Base-by-base conservation (phyloP, 2,329 filamentous ascomycete species). In the Beauveria sp. region DNA sequence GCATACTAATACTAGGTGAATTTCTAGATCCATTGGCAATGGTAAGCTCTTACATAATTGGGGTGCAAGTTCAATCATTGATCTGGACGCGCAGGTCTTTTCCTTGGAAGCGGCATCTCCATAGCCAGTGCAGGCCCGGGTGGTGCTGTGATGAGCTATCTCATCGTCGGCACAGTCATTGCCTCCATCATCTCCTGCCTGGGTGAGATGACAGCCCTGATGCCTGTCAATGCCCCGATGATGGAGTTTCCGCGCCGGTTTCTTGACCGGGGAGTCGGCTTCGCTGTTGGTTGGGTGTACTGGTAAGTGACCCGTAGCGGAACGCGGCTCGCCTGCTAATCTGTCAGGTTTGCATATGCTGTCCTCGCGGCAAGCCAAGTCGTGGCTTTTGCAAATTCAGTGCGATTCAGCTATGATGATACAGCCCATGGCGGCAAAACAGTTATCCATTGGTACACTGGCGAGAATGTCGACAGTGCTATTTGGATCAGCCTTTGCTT, bases 101-200 rank as follows among this genome's bases (percentile, higher is more conserved):
- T 77, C 57, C 68, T 77, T 22, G 73, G 74, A 22, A 74, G 72
- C 64, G 75, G 75, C 6, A 69, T 65, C 61, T 75, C 74, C 0
- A 68, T 77, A 22, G 73, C 74, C 8, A 69, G 68, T n/a, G 75
- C 73, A 26, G 75, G 75, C 6, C 74, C 75, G 10, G 75, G 75
- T 3, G 74, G 74, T 22, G 72, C 75, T 16, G 70, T 77, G 26
- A 61, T 77, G 30, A 68, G 68, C 41, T 78, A 78, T 60, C 59
- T 77, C 1, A 68, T 79, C 22, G 76, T 77, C 67, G 76, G 75
- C 26, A 75, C 72, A 4, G 71, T 78, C 30, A 74, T 78, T 43
- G 75, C 73, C 2, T 74, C 75, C 1, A 74, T 76, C 3, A 75
- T 77, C 9, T 75, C 75, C 14, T 77, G 74, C 54, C 64, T 79